Evolutionary conservation across 139 green algal genomes (phyloP).

Genomic region (Astrephomene gubernaculifera): DNA sequence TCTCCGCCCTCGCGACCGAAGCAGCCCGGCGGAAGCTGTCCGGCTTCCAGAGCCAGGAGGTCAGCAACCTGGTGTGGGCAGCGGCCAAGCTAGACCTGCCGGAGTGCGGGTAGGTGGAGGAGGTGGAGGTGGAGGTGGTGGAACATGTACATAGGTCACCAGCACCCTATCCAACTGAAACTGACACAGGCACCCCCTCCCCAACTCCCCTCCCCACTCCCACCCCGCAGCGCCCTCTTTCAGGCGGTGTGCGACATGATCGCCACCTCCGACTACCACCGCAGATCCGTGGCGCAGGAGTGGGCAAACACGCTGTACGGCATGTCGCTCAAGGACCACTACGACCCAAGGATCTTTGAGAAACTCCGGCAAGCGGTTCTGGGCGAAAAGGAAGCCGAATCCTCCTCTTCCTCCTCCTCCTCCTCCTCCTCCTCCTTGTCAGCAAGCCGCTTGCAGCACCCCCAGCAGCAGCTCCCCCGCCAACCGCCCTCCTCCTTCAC

Average conservation of each 20-base stretch:
- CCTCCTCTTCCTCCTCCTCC: neutral
- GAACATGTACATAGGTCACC: no score
- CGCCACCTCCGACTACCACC: neutral
- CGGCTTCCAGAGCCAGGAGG: neutral
- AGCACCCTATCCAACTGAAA: no score
- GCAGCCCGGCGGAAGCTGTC: neutral
- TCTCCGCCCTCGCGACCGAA: neutral
- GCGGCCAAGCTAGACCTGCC: neutral
- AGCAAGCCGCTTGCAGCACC: neutral
- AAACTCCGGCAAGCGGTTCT: neutral
- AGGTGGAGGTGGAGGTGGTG: neutral
- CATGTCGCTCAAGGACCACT: neutral
- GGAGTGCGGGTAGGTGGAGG: neutral
- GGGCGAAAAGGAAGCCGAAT: neutral
- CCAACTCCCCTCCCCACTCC: neutral
- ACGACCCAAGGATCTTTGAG: slow-evolving; percentile 16
- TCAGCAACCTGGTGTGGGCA: neutral
- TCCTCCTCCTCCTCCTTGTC: neutral
- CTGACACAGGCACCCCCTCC: neutral
- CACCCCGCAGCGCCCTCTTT: neutral
- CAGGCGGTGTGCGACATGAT: neutral
- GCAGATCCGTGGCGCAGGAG: neutral
- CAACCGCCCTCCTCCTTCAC: neutral
- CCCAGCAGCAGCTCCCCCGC: neutral
- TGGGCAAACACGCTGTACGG: slow-evolving; percentile 24